Evolutionary conservation across 192 early-diverging fungal genomes (phyloP).

Genomic region (Entomortierella parvispora): DNA sequence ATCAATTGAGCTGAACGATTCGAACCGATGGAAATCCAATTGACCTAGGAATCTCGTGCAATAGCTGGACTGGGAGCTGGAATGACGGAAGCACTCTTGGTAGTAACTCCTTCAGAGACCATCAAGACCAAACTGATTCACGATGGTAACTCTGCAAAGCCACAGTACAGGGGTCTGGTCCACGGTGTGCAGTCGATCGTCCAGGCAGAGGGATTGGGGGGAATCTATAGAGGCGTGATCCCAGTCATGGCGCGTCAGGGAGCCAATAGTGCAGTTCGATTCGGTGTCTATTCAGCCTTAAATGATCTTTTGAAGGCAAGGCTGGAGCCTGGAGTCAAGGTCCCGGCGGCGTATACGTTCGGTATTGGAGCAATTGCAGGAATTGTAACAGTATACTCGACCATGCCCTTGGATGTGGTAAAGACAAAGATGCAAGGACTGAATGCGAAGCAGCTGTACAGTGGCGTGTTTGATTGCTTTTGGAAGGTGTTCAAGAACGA

Average conservation of each 20-base stretch:
- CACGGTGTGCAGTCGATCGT: constrained; percentile 80
- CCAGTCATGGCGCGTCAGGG: constrained; percentile 96
- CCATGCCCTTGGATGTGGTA: constrained; percentile 97
- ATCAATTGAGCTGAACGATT: no score
- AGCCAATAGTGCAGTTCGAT: constrained; percentile 94
- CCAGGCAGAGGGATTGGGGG: constrained; percentile 75
- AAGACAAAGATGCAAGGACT: constrained; percentile 97
- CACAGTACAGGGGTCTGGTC: constrained; percentile 80
- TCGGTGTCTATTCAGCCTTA: constrained; percentile 85
- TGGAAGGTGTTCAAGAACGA: constrained; percentile 77
- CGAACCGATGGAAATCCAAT: no score
- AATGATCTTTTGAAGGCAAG: constrained; percentile 61
- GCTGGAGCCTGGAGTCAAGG: constrained; percentile 32
- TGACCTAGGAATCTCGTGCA: no score
- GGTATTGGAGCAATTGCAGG: constrained; percentile 87
- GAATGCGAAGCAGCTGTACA: constrained; percentile 74
- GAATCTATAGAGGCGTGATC: constrained; percentile 90
- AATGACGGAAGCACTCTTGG: constrained; percentile 85
- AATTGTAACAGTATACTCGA: constrained; percentile 93
- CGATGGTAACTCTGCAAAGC: constrained; percentile 79
- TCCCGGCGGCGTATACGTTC: constrained; percentile 72
- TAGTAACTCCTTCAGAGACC: constrained; percentile 94
- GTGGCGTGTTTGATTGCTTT: constrained; percentile 77
- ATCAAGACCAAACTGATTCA: constrained; percentile 98
- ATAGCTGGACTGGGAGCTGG: constrained; percentile 87